Evolutionary conservation across 352 stramenopile species (phyloP).

Genomic region (Phytophthora pini): DNA sequence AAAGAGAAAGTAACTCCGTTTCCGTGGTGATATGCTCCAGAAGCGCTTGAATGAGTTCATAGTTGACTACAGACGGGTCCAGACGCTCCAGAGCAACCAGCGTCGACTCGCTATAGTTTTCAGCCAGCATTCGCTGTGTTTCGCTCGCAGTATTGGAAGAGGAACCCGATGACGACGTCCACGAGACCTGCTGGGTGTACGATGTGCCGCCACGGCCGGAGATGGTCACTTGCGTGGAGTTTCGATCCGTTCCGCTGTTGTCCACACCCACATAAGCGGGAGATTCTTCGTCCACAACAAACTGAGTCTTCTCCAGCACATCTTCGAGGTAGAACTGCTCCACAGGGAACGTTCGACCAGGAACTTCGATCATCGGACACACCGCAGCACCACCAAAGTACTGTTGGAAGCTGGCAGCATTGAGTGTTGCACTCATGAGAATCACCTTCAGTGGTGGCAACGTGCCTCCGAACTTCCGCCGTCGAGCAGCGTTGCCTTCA

Average conservation of each 20-base stretch:
- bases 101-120: slow-evolving; percentile 89
- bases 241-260: slow-evolving; percentile 24
- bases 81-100: slow-evolving; percentile 83
- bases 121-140: slow-evolving; percentile 31
- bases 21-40: slow-evolving; percentile 83
- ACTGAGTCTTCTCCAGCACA: slow-evolving; percentile 86
- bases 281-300: slow-evolving; percentile 83
- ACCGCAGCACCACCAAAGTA: slow-evolving; percentile 92
- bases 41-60: slow-evolving; percentile 92
- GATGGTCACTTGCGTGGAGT: slow-evolving; percentile 67
- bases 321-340: slow-evolving; percentile 97
- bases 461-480: slow-evolving; percentile 39
- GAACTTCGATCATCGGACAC: slow-evolving; percentile 91
- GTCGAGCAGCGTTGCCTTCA: slow-evolving; percentile 43
- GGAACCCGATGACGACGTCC: slow-evolving; percentile 44
- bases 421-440: slow-evolving; percentile 97
- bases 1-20: slow-evolving; percentile 44
- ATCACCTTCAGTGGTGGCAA: slow-evolving; percentile 91
- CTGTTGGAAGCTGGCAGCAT: slow-evolving; percentile 94
- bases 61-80: slow-evolving; percentile 94
- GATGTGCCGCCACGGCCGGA: slow-evolving; percentile 71
- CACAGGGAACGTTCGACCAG: slow-evolving; percentile 96
- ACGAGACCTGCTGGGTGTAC: slow-evolving; percentile 67
- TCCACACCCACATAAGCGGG: slow-evolving; percentile 49
- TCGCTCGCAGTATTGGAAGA: slow-evolving; percentile 30